Conservation (phyloP, 208 protist genomes). For the Wallacemonas sp. region DNA sequence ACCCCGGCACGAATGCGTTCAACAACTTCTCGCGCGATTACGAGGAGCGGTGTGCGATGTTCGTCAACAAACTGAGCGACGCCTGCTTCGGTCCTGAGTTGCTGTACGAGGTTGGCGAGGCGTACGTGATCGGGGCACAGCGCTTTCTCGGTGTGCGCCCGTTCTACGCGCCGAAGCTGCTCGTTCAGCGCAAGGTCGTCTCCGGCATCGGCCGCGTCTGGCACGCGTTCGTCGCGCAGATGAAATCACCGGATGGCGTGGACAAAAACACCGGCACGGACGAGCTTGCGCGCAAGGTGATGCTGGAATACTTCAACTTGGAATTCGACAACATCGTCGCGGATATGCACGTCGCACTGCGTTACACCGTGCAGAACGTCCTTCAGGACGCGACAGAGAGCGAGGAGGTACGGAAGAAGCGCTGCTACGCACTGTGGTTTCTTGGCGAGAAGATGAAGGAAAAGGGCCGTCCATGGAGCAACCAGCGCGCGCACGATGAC, state of each 20-base stretch:
- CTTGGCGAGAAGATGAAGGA: conserved; percentile 76
- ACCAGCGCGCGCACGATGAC: conserved; percentile 35
- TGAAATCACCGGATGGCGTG: conserved; percentile 19
- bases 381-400: conserved; percentile 58
- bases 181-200: conserved; percentile 64
- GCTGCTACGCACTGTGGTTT: conserved; percentile 86
- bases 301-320: conserved; percentile 85
- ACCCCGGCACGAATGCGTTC: conserved; percentile 57
- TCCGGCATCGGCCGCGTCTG: conserved; percentile 64
- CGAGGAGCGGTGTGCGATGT: conserved; percentile 67
- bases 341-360: conserved; percentile 59
- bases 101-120: conserved; percentile 74
- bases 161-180: conserved; percentile 81
- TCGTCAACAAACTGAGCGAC: conserved; percentile 49
- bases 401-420: conserved; percentile 56
- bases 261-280: conserved; percentile 11
- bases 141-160: conserved; percentile 77
- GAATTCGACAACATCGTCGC: conserved; percentile 84
- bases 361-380: conserved; percentile 74
- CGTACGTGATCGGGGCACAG: conserved; percentile 74
- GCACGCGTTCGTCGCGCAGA: conserved; percentile 47
- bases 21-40: conserved; percentile 84
- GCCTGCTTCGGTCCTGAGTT: conserved; percentile 83
- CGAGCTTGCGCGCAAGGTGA: conserved; percentile 49
- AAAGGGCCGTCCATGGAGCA: conserved; percentile 50